phyloP scores from a whole-genome alignment of 176 grass and related monocot genomes.

The Musa schizocarpa region DNA sequence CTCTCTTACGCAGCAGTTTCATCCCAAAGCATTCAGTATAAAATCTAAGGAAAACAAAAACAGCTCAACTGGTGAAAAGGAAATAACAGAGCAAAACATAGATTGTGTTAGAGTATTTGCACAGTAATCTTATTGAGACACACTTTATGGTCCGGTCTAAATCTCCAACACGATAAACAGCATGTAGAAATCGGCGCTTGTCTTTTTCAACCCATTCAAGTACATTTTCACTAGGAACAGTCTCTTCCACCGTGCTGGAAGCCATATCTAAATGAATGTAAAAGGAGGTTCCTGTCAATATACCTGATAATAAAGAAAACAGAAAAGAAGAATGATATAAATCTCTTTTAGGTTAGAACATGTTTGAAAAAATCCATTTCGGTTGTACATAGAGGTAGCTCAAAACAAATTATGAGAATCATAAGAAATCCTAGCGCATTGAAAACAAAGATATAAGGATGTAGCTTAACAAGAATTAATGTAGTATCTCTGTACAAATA shows the following conservation, averaged over 20 bases:
- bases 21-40: constrained; percentile 92
- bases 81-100: background rate
- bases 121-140: background rate
- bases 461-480: too few species aligned
- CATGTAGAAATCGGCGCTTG: constrained; percentile 71
- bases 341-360: too few species aligned
- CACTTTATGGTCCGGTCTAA: constrained; percentile 83
- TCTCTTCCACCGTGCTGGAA: constrained; percentile 24
- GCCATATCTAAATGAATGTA: constrained; percentile 35
- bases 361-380: too few species aligned
- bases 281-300: background rate
- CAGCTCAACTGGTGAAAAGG: background rate
- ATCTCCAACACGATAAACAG: constrained; percentile 92
- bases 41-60: constrained; percentile 37
- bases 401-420: too few species aligned
- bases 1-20: constrained; percentile 83
- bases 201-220: constrained; percentile 81
- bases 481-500: too few species aligned
- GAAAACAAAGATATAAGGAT: too few species aligned
- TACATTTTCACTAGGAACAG: constrained; percentile 36
- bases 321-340: background rate
- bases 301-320: background rate
- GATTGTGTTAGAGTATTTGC: background rate
- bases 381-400: too few species aligned
- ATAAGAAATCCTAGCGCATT: too few species aligned